Base-by-base conservation (phyloP, 2,329 filamentous ascomycete genomes). In the Ophiognomonia clavigignenti-juglandacearum region DNA sequence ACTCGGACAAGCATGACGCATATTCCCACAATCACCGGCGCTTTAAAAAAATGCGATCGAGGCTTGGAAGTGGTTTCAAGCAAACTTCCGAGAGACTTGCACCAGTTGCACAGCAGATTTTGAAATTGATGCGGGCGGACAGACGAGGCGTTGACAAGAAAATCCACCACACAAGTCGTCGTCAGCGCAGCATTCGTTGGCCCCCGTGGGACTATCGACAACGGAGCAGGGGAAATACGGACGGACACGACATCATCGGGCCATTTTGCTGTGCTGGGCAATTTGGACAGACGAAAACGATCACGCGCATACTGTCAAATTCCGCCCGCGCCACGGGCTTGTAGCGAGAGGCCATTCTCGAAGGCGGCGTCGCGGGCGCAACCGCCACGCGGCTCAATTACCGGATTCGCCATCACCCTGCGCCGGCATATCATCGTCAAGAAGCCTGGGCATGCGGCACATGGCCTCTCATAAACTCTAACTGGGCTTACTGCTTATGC, bases 381-480 rank as follows among this genome's bases (percentile, higher is more conserved):
- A 6, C 39, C 34, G 31, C 31, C 34, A 34, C 40, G 26, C 31
- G 26, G 31, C 27, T 24, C 16, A 38, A 42, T 41, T 29, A 24
- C 29, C 41, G 44, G 20, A 29, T 29, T 34, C 10, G 40, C 31
- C 43, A 40, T 39, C 19, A 35, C 38, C 22, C 39, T 39, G 48
- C 36, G 40, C 23, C 44, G 48, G 48, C 36, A 51, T 43, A 38
- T 43, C 31, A 23, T 20, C 45, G n/a, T n/a, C n/a, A n/a, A n/a
- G n/a, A n/a, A n/a, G n/a, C n/a, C n/a, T n/a, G n/a, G n/a, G n/a
- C n/a, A n/a, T n/a, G n/a, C n/a, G n/a, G n/a, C n/a, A n/a, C n/a
- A n/a, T n/a, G n/a, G n/a, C n/a, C n/a, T n/a, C n/a, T n/a, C n/a
- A n/a, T n/a, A n/a, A n/a, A n/a, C n/a, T n/a, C n/a, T n/a, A n/a